Conservation (phyloP, 2,329 filamentous ascomycete species). For the Fusarium decemcellulare region DNA sequence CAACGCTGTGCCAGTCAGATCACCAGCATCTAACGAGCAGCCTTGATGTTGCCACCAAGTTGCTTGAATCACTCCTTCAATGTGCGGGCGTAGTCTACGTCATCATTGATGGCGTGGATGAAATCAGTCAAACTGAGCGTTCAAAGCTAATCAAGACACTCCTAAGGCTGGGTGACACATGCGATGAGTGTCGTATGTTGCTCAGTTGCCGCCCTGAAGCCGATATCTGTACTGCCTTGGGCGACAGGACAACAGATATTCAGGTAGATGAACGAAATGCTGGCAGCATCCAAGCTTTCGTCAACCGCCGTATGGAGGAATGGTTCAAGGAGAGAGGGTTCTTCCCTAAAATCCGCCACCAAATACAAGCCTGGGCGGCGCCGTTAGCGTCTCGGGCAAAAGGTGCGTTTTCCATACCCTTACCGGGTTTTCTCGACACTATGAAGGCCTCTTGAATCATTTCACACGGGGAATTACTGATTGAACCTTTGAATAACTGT, state of each 20-base stretch:
- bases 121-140: neutral
- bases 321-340: neutral
- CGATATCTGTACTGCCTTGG: neutral
- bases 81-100: neutral
- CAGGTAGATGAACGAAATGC: neutral
- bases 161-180: neutral
- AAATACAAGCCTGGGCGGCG: neutral
- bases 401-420: neutral
- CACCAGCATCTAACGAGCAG: neutral
- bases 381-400: neutral
- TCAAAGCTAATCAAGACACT: neutral
- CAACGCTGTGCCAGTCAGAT: neutral
- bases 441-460: too few species aligned
- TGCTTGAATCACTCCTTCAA: neutral
- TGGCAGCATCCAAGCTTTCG: neutral
- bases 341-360: neutral
- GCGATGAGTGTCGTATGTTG: neutral
- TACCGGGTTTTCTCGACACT: too few species aligned
- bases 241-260: neutral
- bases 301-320: neutral
- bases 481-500: neutral
- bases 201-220: neutral
- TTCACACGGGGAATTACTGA: too few species aligned
- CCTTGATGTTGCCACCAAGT: neutral
- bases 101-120: neutral